Percentiles rank a stretch among this genome's conserved stretches.
Conservation (phyloP, 495 filamentous ascomycete genomes). For the Mytilinidion resinicola region DNA sequence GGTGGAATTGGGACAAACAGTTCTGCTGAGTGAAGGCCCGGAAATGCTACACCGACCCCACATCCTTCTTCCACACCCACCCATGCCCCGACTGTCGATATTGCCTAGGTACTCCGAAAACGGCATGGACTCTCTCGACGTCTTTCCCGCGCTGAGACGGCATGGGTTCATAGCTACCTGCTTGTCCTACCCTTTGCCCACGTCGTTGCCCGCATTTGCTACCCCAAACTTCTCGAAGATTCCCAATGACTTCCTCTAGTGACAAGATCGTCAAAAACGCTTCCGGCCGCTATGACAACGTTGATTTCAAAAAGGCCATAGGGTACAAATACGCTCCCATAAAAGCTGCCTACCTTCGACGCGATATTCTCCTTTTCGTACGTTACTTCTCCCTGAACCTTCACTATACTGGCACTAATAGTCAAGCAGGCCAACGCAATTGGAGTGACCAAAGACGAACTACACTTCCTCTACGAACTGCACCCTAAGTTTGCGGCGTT, state of each 20-base stretch:
- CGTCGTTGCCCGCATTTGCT: no score
- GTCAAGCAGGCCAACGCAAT: constrained; percentile 29
- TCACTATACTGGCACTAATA: neutral
- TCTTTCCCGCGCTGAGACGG: no score
- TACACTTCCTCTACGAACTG: constrained; percentile 32
- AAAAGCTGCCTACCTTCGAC: constrained; percentile 29
- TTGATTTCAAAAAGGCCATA: constrained; percentile 30
- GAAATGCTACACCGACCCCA: no score
- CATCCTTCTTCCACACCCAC: no score
- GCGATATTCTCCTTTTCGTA: constrained; percentile 33
- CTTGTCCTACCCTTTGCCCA: no score
- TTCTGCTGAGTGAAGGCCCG: no score
- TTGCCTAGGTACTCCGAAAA: no score
- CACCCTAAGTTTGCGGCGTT: constrained; percentile 30
- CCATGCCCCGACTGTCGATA: no score
- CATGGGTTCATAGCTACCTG: no score
- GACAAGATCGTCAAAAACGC: constrained; percentile 22
- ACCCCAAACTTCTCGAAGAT: neutral
- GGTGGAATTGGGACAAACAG: no score
- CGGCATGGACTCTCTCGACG: no score
- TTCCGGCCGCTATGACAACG: constrained; percentile 31
- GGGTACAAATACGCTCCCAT: constrained; percentile 25
- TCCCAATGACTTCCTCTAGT: constrained; percentile 6
- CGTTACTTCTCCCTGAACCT: neutral
- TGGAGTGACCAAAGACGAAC: constrained; percentile 28